Conservation (phyloP, 1,284 basidiomycete genomes). For the Puccinia horiana region DNA sequence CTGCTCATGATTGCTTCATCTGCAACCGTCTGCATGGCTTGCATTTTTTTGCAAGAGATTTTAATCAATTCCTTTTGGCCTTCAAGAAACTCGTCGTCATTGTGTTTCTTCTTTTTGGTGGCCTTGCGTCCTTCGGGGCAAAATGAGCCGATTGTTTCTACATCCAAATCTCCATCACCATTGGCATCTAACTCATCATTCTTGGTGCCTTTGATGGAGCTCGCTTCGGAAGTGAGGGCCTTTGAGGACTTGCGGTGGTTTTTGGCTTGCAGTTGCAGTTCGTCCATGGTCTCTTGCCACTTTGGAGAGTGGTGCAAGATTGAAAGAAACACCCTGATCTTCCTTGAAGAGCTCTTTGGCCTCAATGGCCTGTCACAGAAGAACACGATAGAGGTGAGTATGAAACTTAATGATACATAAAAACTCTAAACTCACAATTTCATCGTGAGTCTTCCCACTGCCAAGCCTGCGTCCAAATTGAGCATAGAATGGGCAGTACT, state of each 20-base stretch:
- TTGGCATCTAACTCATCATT: not conserved
- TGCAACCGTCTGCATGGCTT: not conserved
- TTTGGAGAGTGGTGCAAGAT: slow-evolving; percentile 10
- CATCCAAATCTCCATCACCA: not conserved
- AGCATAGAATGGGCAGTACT: not conserved
- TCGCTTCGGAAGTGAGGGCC: not conserved
- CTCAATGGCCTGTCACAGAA: not conserved
- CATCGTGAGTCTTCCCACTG: not conserved
- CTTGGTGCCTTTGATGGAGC: not conserved
- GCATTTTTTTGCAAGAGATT: not conserved
- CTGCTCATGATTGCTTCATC: not conserved
- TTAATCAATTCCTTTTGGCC: not conserved
- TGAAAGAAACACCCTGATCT: not conserved
- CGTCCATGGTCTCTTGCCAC: slow-evolving; percentile 17
- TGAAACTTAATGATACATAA: not conserved
- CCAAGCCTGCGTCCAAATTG: not conserved
- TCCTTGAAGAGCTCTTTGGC: not conserved
- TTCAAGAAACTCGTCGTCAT: not conserved
- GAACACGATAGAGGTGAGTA: not conserved
- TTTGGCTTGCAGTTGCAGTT: not conserved
- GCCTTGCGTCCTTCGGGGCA: not conserved
- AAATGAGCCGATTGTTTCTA: not conserved
- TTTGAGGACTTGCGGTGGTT: not conserved
- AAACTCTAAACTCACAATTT: slow-evolving; percentile 10
- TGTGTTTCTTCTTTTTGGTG: not conserved